Evolutionary conservation across 2,329 filamentous ascomycete species (phyloP).

Genomic region (Neoarthrinium moseri): DNA sequence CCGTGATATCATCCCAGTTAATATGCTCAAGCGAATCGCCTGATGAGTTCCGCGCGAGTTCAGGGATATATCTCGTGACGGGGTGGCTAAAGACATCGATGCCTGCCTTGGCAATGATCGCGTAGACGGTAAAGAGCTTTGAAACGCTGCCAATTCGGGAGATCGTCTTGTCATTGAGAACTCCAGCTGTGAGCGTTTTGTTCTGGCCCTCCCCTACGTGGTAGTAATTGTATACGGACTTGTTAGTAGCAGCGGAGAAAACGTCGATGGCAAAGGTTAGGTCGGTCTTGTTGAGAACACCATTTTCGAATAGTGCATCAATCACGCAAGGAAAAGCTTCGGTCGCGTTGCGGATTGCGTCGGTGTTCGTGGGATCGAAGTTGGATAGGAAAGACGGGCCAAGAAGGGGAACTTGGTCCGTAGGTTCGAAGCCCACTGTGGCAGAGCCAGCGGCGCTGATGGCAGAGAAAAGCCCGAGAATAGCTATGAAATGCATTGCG

Average conservation of each 20-base stretch:
- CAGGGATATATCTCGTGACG: neutral
- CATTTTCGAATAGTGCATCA: neutral
- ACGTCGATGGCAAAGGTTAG: neutral
- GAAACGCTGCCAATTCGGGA: neutral
- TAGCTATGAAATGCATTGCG: too few species aligned
- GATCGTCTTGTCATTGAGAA: constrained; percentile 1
- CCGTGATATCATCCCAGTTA: neutral
- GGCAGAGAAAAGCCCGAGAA: neutral
- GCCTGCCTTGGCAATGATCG: neutral
- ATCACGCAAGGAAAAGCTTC: neutral
- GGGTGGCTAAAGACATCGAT: neutral
- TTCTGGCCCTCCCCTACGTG: neutral
- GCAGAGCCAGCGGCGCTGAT: neutral
- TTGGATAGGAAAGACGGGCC: constrained; percentile 1
- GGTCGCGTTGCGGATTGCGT: neutral
- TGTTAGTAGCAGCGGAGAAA: neutral
- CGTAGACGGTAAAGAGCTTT: neutral
- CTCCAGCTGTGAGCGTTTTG: neutral
- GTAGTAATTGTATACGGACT: neutral
- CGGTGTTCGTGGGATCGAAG: neutral
- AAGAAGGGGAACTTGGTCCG: neutral
- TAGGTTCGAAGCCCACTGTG: neutral
- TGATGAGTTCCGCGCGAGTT: neutral
- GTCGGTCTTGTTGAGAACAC: neutral
- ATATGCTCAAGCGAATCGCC: neutral